A percentile compares a stretch with the other conserved stretches of the same genome.
Conservation (phyloP, 768 basidiomycete genomes). For the Suillus sp. region DNA sequence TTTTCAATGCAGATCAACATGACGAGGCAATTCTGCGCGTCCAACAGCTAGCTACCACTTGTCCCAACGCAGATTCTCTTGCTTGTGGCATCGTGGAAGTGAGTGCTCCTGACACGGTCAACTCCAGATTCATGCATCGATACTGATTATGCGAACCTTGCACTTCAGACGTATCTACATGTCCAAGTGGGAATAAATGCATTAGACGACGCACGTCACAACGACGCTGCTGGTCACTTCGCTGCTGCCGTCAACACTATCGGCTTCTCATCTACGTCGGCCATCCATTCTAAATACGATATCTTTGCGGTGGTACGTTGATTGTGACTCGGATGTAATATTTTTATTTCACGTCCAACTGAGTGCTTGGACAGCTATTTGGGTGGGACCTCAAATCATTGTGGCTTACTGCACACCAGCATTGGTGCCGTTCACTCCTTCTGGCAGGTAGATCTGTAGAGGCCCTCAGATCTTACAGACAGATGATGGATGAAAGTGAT, state of each 20-base stretch:
- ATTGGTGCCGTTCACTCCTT: not conserved
- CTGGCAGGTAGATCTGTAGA: not conserved
- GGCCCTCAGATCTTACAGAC: not conserved
- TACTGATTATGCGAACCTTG: not conserved
- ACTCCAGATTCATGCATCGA: not conserved
- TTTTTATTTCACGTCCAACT: not conserved
- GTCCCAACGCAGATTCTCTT: not conserved
- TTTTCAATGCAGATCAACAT: not conserved
- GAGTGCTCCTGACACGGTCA: not conserved
- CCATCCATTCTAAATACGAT: not conserved
- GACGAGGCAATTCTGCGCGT: not conserved
- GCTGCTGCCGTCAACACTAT: not conserved
- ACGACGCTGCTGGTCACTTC: not conserved
- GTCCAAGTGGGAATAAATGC: not conserved
- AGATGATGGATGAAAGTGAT: not conserved
- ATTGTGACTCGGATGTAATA: not conserved
- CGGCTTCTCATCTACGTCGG: not conserved
- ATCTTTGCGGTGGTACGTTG: not conserved
- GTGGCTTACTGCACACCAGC: not conserved
- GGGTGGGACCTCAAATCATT: not conserved
- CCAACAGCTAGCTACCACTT: not conserved
- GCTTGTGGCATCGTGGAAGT: not conserved
- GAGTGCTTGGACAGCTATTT: not conserved
- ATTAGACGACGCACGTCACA: not conserved
- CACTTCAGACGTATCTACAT: not conserved